phyloP scores from a whole-genome alignment of 768 basidiomycete genomes.

The Pleurotus eryngii region DNA sequence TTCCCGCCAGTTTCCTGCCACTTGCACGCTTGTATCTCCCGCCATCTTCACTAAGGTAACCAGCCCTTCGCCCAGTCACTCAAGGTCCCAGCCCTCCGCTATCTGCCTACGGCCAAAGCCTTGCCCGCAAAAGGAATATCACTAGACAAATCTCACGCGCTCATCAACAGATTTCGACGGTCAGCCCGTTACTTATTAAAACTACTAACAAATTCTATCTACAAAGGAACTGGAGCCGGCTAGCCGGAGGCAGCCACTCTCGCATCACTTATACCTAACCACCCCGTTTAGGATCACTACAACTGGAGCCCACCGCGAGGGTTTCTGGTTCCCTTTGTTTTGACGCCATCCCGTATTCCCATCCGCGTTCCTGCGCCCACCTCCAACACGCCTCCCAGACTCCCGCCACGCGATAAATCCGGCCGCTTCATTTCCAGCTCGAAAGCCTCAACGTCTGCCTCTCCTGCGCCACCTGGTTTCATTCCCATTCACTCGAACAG shows the following conservation, averaged over 20 bases:
- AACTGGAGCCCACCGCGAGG: conserved; percentile 6
- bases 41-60: no score
- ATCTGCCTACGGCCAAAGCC: no score
- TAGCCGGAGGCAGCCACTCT: background rate
- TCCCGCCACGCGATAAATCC: background rate
- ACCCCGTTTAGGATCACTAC: background rate
- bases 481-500: background rate
- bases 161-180: no score
- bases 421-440: background rate
- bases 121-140: no score
- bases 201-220: background rate
- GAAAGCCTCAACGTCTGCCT: background rate
- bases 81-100: no score
- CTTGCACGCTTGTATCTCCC: no score
- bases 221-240: background rate
- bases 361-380: background rate
- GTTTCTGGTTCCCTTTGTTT: background rate
- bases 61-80: no score
- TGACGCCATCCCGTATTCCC: background rate
- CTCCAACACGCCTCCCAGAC: background rate
- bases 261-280: background rate
- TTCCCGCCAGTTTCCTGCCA: no score
- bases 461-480: background rate
- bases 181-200: no score
- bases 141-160: no score